Base-by-base conservation (phyloP, 2,329 filamentous ascomycete species). In the Neonectria punicea region DNA sequence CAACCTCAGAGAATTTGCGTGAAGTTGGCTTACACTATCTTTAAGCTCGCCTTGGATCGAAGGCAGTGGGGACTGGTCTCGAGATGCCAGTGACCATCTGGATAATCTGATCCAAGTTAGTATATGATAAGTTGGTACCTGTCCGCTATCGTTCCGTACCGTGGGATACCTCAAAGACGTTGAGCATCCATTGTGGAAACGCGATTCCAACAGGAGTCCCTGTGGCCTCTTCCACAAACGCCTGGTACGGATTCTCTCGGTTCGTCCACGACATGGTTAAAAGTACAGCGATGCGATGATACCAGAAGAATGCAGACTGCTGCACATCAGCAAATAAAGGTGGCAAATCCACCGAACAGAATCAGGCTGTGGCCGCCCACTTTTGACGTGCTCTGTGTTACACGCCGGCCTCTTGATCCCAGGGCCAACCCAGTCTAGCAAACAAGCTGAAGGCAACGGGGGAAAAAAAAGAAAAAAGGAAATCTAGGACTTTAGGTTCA, bases 241-340 rank as follows among this genome's bases (percentile, higher is more conserved):
- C 72, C 36, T 69, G 66, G 50, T 75, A 72, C 1, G 73, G 67
- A 22, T 56, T 66, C 22, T 72, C 61, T 68, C 69, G 66, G 30
- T 66, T 58, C 9, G 73, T 76, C 74, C 74, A 75, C 46, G 74
- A 75, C 74, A 75, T 75, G 34, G 10, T 61, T 9, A 51, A 41
- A 3, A 39, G n/a, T 6, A 16, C 1, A 16, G 6, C 20, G 18
- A 16, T 43, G 6, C 20, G 18, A 16, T 43, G 20, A n/a, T n/a
- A 18, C 30, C 2, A n/a, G 51, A 22, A 47, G 53, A 56, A 46
- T 5, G 34, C n/a, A 41, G 7, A n/a, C 7, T 20, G n/a, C 7
- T 34, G 30, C 16, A 34, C 20, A 34, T 5, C 9, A 11, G 47
- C 28, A 34, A 13, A 34, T 8, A 9, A 28, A 8, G 7, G 28